A percentile compares a stretch with the other conserved stretches of the same genome.
Conservation (phyloP, 345 rosid genomes). For the Dipteronia sinensis region DNA sequence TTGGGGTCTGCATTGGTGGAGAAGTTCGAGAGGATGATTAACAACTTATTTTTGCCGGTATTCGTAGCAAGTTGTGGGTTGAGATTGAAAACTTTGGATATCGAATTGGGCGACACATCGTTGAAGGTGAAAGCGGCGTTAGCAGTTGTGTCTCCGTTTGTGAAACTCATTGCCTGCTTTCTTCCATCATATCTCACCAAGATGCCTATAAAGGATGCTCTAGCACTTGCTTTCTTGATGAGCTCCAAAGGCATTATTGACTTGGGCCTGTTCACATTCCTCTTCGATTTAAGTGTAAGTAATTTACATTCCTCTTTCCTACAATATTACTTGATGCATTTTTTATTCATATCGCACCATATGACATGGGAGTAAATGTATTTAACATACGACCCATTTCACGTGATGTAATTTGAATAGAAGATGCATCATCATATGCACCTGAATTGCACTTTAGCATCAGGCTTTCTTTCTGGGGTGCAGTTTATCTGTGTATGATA, state of each 20-base stretch:
- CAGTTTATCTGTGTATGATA: no score
- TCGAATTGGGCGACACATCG: not conserved
- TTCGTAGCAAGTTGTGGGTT: slow-evolving; percentile 19
- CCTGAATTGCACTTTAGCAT: no score
- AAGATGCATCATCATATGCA: no score
- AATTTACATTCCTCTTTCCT: not conserved
- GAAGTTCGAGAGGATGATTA: slow-evolving; percentile 20
- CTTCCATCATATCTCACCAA: slow-evolving; percentile 38
- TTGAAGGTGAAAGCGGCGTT: not conserved
- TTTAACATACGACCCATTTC: no score
- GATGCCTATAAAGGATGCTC: slow-evolving; percentile 48
- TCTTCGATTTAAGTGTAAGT: not conserved
- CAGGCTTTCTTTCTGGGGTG: no score
- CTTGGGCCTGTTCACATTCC: slow-evolving; percentile 25
- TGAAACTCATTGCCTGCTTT: slow-evolving; percentile 37
- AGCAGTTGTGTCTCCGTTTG: slow-evolving; percentile 20
- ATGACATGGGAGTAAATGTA: no score
- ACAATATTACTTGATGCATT: not conserved
- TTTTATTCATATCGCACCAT: no score
- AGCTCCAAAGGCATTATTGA: slow-evolving; percentile 51
- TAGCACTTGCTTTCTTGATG: slow-evolving; percentile 52
- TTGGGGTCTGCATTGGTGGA: slow-evolving; percentile 30
- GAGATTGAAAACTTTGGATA: slow-evolving; percentile 16
- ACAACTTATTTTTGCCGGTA: slow-evolving; percentile 18
- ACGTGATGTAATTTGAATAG: no score